Conservation (phyloP, 306 rosid species). For the Lagenaria siceraria region DNA sequence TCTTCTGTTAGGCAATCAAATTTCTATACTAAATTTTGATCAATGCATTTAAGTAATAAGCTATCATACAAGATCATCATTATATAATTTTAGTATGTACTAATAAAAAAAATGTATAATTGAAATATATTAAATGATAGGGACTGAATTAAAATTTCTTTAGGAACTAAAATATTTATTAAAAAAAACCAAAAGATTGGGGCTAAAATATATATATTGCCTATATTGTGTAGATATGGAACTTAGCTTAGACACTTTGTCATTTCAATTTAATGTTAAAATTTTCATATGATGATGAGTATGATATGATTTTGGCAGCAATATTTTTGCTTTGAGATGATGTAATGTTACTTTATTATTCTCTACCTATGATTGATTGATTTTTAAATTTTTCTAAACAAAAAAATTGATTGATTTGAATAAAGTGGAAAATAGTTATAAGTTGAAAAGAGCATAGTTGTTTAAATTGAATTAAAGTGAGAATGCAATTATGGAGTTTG, state of each 20-base stretch:
- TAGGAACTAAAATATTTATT: too few species aligned
- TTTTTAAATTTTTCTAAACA: too few species aligned
- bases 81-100: neutral
- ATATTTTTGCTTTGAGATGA: neutral
- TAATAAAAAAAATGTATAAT: neutral
- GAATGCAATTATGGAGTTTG: neutral
- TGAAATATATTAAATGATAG: neutral
- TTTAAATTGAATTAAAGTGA: neutral
- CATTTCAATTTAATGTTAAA: neutral
- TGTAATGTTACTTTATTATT: neutral
- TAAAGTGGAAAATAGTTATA: neutral
- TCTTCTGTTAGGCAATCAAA: neutral
- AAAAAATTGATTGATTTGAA: neutral
- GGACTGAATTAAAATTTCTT: too few species aligned
- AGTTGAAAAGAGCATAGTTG: neutral
- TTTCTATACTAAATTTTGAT: neutral
- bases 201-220: too few species aligned
- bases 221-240: neutral
- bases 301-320: neutral
- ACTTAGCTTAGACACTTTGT: neutral
- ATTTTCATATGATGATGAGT: neutral
- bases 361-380: neutral
- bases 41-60: neutral
- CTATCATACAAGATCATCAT: neutral
- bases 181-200: too few species aligned